Evolutionary conservation across 768 basidiomycete species (phyloP).

Genomic region (Tricholoma hemisulphureum): DNA sequence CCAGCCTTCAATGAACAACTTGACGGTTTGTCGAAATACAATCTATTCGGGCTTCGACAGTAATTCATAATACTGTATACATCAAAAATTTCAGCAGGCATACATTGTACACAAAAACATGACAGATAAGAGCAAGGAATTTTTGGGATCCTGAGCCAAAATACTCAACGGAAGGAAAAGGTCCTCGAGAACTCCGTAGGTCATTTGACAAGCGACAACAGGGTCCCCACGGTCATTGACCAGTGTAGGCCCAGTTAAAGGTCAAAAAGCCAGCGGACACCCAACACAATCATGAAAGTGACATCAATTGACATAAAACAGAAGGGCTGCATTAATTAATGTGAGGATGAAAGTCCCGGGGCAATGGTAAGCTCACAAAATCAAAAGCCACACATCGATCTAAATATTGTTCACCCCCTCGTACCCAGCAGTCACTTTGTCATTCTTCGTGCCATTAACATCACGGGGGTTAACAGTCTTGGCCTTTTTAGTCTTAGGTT

Average conservation of each 20-base stretch:
- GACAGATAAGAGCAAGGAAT: background rate
- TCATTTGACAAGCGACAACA: slow-evolving; percentile 31
- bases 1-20: too few species aligned
- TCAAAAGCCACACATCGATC: background rate
- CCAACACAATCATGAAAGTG: background rate
- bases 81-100: background rate
- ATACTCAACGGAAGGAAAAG: background rate
- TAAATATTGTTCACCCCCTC: slow-evolving; percentile 2
- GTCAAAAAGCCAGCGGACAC: slow-evolving; percentile 37
- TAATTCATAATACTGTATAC: background rate
- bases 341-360: background rate
- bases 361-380: background rate
- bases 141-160: background rate
- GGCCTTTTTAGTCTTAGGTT: slow-evolving; percentile 31
- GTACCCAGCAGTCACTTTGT: background rate
- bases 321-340: background rate
- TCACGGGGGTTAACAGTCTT: slow-evolving; percentile 15
- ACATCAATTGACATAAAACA: too few species aligned
- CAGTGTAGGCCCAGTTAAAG: slow-evolving; percentile 33
- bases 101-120: background rate
- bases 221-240: slow-evolving; percentile 18
- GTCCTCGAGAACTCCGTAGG: slow-evolving; percentile 17
- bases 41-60: background rate
- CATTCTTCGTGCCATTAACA: slow-evolving; percentile 4
- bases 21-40: background rate